phyloP scores from a whole-genome alignment of 352 stramenopile genomes.

The Plasmopara halstedii region DNA sequence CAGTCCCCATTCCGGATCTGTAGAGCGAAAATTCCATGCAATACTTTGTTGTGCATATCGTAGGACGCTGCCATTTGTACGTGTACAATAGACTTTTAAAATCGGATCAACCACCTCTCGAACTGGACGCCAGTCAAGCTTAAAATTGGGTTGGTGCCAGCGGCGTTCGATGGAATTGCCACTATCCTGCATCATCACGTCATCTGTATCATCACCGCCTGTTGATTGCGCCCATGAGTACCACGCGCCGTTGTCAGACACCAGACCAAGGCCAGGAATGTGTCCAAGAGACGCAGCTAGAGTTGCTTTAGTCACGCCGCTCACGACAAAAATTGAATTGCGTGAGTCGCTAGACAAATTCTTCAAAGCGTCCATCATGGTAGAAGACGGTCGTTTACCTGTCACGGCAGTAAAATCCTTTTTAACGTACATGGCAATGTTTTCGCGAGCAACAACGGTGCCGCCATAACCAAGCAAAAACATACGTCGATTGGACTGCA shows the following conservation, averaged over 20 bases:
- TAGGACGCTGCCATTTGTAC: constrained; percentile 94
- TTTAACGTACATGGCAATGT: constrained; percentile 95
- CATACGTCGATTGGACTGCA: constrained; percentile 80
- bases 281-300: constrained; percentile 88
- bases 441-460: constrained; percentile 89
- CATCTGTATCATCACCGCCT: constrained; percentile 33
- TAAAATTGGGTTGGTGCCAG: constrained; percentile 74
- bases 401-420: constrained; percentile 93
- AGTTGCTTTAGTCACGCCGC: constrained; percentile 87
- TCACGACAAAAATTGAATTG: constrained; percentile 98
- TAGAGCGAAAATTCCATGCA: constrained; percentile 96
- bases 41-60: constrained; percentile 91
- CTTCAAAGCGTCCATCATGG: constrained; percentile 86
- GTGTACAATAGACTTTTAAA: constrained; percentile 92
- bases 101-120: constrained; percentile 90
- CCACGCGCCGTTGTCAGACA: constrained; percentile 91
- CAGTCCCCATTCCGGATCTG: constrained; percentile 95
- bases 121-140: constrained; percentile 89
- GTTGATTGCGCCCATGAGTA: constrained; percentile 86
- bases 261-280: constrained; percentile 89
- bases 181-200: constrained; percentile 20
- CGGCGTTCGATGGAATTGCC: constrained; percentile 29
- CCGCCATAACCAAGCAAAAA: constrained; percentile 98
- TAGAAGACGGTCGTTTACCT: constrained; percentile 83
- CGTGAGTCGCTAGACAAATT: constrained; percentile 84